Percentiles rank a stretch among this genome's conserved stretches.
These are phyloP conservation scores for Zalerion maritima DNA, from an alignment of 495 filamentous ascomycete species.

Conservation along the genomic window DNA sequence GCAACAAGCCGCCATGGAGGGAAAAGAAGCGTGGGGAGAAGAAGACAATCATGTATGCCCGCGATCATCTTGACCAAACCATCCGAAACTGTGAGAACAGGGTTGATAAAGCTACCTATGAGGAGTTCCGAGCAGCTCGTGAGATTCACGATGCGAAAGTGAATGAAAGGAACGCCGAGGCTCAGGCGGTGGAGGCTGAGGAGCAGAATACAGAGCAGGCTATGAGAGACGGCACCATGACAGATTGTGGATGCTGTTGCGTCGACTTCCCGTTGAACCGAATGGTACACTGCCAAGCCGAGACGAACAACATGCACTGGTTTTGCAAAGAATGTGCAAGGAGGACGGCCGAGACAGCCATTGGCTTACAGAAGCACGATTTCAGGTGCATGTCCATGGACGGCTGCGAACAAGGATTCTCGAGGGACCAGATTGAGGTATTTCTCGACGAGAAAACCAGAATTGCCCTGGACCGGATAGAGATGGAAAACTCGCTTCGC, in stretches of 20 bases:
- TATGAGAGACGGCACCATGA: conserved; percentile 31
- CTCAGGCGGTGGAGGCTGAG: conserved; percentile 19
- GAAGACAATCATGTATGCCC: neutral
- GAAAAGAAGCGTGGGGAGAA: conserved; percentile 10
- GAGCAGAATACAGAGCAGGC: conserved; percentile 28
- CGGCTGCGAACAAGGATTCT: conserved; percentile 27
- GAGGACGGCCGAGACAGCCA: conserved; percentile 45
- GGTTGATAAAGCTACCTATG: conserved; percentile 15
- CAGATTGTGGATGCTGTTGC: conserved; percentile 61
- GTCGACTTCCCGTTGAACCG: conserved; percentile 47
- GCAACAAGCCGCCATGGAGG: conserved; percentile 4
- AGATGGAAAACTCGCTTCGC: conserved; percentile 52
- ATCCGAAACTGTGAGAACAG: neutral
- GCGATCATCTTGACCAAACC: conserved; percentile 4
- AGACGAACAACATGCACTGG: conserved; percentile 30
- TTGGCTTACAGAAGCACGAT: conserved; percentile 49
- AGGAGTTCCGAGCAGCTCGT: conserved; percentile 15
- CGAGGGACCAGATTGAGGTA: conserved; percentile 28
- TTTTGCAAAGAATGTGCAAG: conserved; percentile 57
- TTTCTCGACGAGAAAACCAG: conserved; percentile 43
- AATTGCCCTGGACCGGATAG: conserved; percentile 48
- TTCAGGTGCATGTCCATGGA: conserved; percentile 40
- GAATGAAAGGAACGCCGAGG: too few relatives aligned
- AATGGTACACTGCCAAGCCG: conserved; percentile 50
- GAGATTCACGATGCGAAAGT: conserved; percentile 7